phyloP scores from a whole-genome alignment of 148 eudicot species.

The Limonium bicolor region DNA sequence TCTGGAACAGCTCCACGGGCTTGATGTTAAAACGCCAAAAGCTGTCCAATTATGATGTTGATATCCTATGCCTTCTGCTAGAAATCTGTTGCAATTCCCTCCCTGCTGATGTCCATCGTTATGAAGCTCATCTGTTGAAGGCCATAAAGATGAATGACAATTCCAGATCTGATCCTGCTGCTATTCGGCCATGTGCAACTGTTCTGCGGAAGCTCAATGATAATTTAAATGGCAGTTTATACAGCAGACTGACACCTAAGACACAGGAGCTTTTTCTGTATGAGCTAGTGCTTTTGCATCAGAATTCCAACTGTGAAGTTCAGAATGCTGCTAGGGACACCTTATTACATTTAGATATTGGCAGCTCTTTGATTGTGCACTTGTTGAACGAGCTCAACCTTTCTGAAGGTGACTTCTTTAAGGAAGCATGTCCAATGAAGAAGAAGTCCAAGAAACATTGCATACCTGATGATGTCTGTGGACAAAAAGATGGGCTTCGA shows the following conservation, averaged over 20 bases:
- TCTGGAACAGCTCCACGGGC: conserved; percentile 29
- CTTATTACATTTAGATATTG: conserved; percentile 49
- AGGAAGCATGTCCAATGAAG: conserved; percentile 24
- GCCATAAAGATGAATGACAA: conserved; percentile 31
- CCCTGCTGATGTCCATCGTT: conserved; percentile 19
- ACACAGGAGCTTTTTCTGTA: conserved; percentile 44
- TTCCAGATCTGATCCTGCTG: conserved; percentile 31
- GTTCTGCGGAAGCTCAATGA: conserved; percentile 36
- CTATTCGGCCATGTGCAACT: conserved; percentile 49
- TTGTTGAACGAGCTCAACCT: conserved; percentile 28
- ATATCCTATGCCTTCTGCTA: conserved; percentile 59
- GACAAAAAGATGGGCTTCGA: conserved; percentile 20
- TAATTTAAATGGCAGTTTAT: conserved; percentile 23
- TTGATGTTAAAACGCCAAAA: conserved; percentile 19
- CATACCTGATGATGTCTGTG: conserved; percentile 6
- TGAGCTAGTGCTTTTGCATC: conserved; percentile 45
- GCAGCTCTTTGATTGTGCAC: conserved; percentile 26
- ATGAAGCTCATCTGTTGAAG: conserved; percentile 33
- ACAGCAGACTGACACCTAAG: conserved; percentile 33
- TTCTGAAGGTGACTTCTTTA: conserved; percentile 12
- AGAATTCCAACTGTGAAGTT: conserved; percentile 30
- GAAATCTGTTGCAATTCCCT: conserved; percentile 46
- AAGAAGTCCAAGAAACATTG: conserved; percentile 22
- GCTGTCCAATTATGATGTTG: conserved; percentile 47
- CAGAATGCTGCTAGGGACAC: conserved; percentile 59